Base-by-base conservation (phyloP, 352 stramenopile species). In the Globisporangium okanoganense region DNA sequence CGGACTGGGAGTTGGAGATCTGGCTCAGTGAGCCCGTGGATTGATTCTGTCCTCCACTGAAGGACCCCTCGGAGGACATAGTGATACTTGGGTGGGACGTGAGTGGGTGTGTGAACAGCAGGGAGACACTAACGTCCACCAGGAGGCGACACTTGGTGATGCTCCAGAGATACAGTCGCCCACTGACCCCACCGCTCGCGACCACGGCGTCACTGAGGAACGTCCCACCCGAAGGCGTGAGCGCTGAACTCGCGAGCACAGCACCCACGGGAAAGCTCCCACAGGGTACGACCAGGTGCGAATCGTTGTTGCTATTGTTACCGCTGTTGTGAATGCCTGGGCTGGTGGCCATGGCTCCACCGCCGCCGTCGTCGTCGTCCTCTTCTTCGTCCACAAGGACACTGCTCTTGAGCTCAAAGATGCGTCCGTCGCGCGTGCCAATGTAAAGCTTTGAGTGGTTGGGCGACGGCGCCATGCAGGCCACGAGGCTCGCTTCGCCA, bases 321-420 rank as follows among this genome's bases (percentile, higher is more conserved):
- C 38, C 38, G 27, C 40, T 57, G 53, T 31, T 65, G 0, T 60
- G 22, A 33, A 12, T 10, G 5, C 45, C 14, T 40, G 48, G 27
- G 29, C 25, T 53, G 14, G 27, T 18, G 60, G 3, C 22, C 45
- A 54, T 51, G 24, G 33, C 47, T 7, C 40, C 16, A 5, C n/a
- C 45, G 12, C 22, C 20, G 8, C 9, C 65, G 4, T 44, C 73
- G 2, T 87, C 78, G 5, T 87, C 64, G 0, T 87, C 79, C 8
- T 91, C 81, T 10, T 90, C 81, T 9, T 90, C 79, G 35, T 89
- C 73, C 45, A 70, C 43, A 14, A 71, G 36, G 5, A 86, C 70
- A 48, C 51, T 82, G 12, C 78, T 84, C 41, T 75, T 84, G 36
- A 93, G 61, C 48, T 90, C 80, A 41, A 78, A 91, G 50, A 91